Base-by-base conservation (phyloP, 106 monocot genomes). In the Hemerocallis citrina region DNA sequence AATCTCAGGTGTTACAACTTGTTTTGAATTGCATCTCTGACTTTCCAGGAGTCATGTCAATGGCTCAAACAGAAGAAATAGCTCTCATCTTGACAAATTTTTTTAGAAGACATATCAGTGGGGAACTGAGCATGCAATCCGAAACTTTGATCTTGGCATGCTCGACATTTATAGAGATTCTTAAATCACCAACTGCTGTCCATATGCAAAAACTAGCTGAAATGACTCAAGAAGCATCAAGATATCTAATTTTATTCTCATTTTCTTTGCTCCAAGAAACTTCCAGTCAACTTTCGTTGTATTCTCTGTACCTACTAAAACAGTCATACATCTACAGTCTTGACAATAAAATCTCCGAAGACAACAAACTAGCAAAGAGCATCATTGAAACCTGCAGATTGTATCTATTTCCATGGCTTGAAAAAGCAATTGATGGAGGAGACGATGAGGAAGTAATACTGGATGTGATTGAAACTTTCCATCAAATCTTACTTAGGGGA, bases 391-490 rank as follows among this genome's bases (percentile, higher is more conserved):
- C 77, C 31, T 98, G 91, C 71, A 69, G 75, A 75, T 54, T 50
- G 20, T 69, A 68, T 75, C 58, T 98, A 10, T 65, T 98, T 45
- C 88, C 91, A 36, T 98, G 81, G 86, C 62, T 98, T 70, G 74
- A 57, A 52, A 77, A 37, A 15, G 61, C 54, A 66, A n/a, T 76
- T 28, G 61, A 73, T 65, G 82, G 79, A 72, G 86, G 77, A n/a
- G 72, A 73, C 51, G 77, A 91, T 37, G 96, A 98, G 72, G 79
- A 85, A 47, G 43, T 57, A 7, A 38, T 85, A 12, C 34, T 82
- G 15, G 81, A 66, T 22, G 64, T 92, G 25, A 74, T 98, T 63
- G 84, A 98, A 77, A 81, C 74, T 51, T 98, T 98, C 68, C 79
- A 92, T 67, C 21, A 73, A 2, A 70, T 98, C 25, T 76, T 98